Evolutionary conservation across 2,329 filamentous ascomycete genomes (phyloP).

Genomic region (Sclerotinia glacialis): DNA sequence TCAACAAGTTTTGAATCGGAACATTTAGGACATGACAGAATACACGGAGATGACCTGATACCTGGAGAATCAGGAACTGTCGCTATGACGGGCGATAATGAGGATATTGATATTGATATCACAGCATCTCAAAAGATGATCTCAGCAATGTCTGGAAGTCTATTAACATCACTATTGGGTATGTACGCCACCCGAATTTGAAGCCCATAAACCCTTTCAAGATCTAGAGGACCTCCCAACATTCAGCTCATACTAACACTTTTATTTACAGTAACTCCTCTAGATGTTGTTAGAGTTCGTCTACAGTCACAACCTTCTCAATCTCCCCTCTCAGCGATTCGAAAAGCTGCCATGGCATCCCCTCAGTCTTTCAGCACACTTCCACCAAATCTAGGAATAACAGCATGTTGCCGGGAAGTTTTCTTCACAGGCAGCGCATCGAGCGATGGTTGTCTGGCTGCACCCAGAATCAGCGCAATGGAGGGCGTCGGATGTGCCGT

Average conservation of each 20-base stretch:
- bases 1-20: slow-evolving; percentile 29
- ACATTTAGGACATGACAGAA: slow-evolving; percentile 34
- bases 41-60: slow-evolving; percentile 35
- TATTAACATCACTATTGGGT: slow-evolving; percentile 88
- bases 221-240: too few species aligned
- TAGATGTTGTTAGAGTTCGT: slow-evolving; percentile 94
- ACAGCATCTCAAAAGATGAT: slow-evolving; percentile 90
- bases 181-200: slow-evolving; percentile 38
- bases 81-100: slow-evolving; percentile 37
- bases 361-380: slow-evolving; percentile 59
- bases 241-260: slow-evolving; percentile 9
- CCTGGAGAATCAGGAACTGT: slow-evolving; percentile 33
- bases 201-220: slow-evolving; percentile 14
- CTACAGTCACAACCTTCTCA: slow-evolving; percentile 74
- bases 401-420: slow-evolving; percentile 92
- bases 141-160: slow-evolving; percentile 84
- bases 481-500: slow-evolving; percentile 66
- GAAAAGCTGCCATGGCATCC: slow-evolving; percentile 56
- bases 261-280: slow-evolving; percentile 69
- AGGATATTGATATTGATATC: slow-evolving; percentile 57
- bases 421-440: slow-evolving; percentile 90
- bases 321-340: slow-evolving; percentile 50
- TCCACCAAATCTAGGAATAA: slow-evolving; percentile 82
- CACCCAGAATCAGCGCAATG: slow-evolving; percentile 32
- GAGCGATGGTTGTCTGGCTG: slow-evolving; percentile 49